Percentiles rank a stretch among this genome's conserved stretches.
Conservation (phyloP, 2,329 filamentous ascomycete genomes). For the Aspergillus ustus region DNA sequence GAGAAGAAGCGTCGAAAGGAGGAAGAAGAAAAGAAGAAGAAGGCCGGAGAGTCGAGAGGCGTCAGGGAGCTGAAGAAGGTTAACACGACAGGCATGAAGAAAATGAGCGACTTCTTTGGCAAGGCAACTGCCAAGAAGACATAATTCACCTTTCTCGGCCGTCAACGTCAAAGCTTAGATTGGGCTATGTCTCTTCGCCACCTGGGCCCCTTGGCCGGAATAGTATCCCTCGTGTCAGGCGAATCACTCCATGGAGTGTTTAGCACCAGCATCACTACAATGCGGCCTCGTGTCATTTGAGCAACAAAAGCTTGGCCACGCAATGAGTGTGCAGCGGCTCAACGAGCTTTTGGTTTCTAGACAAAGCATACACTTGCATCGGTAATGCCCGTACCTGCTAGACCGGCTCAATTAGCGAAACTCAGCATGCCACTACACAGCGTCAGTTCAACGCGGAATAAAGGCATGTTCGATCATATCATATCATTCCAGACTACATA, state of each 20-base stretch:
- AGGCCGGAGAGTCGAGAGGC: constrained; percentile 73
- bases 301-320: too few species aligned
- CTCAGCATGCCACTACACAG: background rate
- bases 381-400: background rate
- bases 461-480: constrained; percentile 4
- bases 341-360: background rate
- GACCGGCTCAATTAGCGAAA: background rate
- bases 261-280: background rate
- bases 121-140: constrained; percentile 56
- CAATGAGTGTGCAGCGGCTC: background rate
- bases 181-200: background rate
- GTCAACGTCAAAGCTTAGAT: background rate
- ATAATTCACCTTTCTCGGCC: constrained; percentile 20
- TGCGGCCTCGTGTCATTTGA: background rate
- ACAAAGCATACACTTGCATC: background rate
- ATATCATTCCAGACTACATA: constrained; percentile 17
- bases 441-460: background rate
- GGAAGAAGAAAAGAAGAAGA: constrained; percentile 85
- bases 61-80: constrained; percentile 86
- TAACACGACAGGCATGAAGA: constrained; percentile 92
- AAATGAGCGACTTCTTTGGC: constrained; percentile 91
- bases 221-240: background rate
- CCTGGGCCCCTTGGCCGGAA: background rate
- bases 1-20: constrained; percentile 87
- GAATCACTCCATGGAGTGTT: background rate